These are phyloP conservation scores for Chytriomyces confervae DNA, from an alignment of 192 early-diverging fungal species.

Conservation along the genomic window DNA sequence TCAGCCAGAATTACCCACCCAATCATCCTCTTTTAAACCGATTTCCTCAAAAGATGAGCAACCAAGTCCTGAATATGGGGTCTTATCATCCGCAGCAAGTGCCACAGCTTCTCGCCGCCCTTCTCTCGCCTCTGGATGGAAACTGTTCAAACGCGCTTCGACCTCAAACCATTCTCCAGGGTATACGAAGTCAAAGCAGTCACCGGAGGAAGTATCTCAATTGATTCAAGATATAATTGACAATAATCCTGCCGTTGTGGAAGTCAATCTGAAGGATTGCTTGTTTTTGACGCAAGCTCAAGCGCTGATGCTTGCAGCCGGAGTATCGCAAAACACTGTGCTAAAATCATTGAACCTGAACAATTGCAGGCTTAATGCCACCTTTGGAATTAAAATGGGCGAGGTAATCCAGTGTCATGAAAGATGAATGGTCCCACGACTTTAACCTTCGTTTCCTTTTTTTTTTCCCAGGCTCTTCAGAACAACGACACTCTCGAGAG, in stretches of 20 bases:
- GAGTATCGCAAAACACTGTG: conserved; percentile 34
- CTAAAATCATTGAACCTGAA: conserved; percentile 36
- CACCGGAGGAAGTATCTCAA: not conserved
- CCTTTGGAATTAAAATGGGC: conserved; percentile 25
- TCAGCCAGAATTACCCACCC: not conserved
- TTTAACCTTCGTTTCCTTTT: not conserved
- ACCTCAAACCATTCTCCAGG: not conserved
- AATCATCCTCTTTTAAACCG: not conserved
- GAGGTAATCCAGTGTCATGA: conserved; percentile 11
- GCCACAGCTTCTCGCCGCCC: not conserved
- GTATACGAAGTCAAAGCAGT: conserved; percentile 4
- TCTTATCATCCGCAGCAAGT: not conserved
- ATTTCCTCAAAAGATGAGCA: not conserved
- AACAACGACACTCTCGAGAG: conserved; percentile 29
- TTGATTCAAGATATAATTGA: conserved; percentile 21
- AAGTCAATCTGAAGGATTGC: conserved; percentile 39
- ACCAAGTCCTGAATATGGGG: not conserved
- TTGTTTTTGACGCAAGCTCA: conserved; percentile 31
- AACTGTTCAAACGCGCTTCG: not conserved
- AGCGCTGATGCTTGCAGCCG: conserved; percentile 28
- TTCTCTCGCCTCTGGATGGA: conserved; percentile 27
- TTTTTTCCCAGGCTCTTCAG: conserved; percentile 30
- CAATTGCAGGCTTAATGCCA: conserved; percentile 37
- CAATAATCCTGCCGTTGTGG: conserved; percentile 7
- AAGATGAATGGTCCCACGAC: not conserved